Percentiles rank a stretch among this genome's conserved stretches.
Evolutionary conservation across 257 asterid genomes (phyloP).

Genomic region (Capsicum baccatum): DNA sequence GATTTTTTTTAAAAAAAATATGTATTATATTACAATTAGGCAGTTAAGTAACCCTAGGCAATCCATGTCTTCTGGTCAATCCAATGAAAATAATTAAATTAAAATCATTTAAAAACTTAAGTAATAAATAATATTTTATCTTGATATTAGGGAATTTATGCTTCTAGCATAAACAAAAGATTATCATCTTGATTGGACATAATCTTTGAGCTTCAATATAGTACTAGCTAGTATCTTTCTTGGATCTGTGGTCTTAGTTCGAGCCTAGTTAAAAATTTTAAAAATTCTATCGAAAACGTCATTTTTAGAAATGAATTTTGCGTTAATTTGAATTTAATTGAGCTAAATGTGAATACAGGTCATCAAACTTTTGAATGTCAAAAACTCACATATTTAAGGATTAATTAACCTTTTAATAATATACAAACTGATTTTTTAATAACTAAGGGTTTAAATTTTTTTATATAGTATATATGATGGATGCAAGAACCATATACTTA

Average conservation of each 20-base stretch:
- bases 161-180: not conserved
- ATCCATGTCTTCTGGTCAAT: constrained; percentile 23
- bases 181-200: constrained; percentile 10
- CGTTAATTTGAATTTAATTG: no score
- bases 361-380: not conserved
- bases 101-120: not conserved
- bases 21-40: not conserved
- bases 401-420: not conserved
- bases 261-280: no score
- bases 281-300: rapidly evolving
- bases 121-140: not conserved
- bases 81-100: not conserved
- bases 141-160: constrained; percentile 19
- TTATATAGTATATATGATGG: not conserved
- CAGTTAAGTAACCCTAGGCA: not conserved
- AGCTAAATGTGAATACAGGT: no score
- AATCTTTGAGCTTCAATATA: constrained; percentile 7
- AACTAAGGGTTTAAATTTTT: not conserved
- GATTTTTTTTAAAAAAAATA: not conserved
- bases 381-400: not conserved
- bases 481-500: not conserved
- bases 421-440: not conserved
- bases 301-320: no score
- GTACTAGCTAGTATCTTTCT: not conserved
- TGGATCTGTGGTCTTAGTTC: no score